A percentile compares a stretch with the other conserved stretches of the same genome.
Conservation (phyloP, 768 basidiomycete genomes). For the Tulasnella sp. region DNA sequence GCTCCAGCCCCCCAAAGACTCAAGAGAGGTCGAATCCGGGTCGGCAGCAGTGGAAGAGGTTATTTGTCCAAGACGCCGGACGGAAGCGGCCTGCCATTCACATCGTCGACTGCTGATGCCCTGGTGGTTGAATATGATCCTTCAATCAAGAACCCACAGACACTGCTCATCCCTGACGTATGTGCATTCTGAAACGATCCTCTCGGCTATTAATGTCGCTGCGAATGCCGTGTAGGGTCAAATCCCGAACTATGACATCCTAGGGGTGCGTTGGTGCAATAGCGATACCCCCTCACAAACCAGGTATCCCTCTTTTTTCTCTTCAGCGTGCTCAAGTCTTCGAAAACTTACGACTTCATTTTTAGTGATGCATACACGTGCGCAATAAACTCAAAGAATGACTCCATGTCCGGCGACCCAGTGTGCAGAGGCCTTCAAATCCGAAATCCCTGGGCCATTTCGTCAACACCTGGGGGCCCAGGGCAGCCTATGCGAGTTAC, state of each 20-base stretch:
- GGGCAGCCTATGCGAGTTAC: too few relatives aligned
- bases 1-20: neutral
- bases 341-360: neutral
- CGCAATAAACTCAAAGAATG: neutral
- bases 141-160: neutral
- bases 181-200: too few relatives aligned
- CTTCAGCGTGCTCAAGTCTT: too few relatives aligned
- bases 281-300: too few relatives aligned
- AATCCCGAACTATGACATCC: too few relatives aligned
- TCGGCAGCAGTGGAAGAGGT: neutral
- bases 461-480: too few relatives aligned
- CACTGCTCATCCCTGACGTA: neutral
- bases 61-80: neutral
- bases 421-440: neutral
- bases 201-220: too few relatives aligned
- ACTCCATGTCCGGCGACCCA: neutral
- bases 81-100: neutral
- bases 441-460: too few relatives aligned
- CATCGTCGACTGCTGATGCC: neutral
- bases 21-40: neutral
- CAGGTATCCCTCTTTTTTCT: too few relatives aligned
- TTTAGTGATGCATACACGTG: neutral
- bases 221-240: too few relatives aligned
- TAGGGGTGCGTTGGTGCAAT: too few relatives aligned
- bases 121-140: neutral